A percentile compares a stretch with the other conserved stretches of the same genome.
Conservation (phyloP, 176 grass and related monocot species). For the Ananas comosus region DNA sequence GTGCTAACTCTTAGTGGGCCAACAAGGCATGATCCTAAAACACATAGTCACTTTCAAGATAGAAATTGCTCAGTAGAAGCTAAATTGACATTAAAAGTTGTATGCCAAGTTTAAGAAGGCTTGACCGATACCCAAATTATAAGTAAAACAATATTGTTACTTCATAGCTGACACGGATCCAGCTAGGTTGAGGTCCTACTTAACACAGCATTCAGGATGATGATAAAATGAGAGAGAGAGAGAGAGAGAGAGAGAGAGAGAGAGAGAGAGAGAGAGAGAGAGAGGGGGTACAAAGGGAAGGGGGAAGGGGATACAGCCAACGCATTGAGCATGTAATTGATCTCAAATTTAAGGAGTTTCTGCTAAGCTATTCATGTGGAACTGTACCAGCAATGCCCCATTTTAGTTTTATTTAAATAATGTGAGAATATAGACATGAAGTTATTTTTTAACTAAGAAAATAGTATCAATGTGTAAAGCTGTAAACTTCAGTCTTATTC, state of each 20-base stretch:
- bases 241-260: background rate
- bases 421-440: too few species aligned
- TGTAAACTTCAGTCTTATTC: background rate
- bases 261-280: too few species aligned
- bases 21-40: background rate
- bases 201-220: conserved; percentile 4
- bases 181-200: too few species aligned
- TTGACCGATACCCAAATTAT: too few species aligned
- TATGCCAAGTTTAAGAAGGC: too few species aligned
- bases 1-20: conserved; percentile 7
- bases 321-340: too few species aligned
- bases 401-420: too few species aligned
- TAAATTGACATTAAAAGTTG: too few species aligned
- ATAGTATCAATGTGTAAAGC: background rate
- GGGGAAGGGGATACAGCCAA: background rate
- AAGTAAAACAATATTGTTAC: background rate
- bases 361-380: too few species aligned
- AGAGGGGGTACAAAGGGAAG: background rate
- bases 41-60: background rate
- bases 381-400: too few species aligned
- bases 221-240: background rate
- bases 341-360: too few species aligned
- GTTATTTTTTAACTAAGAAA: background rate
- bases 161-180: background rate
- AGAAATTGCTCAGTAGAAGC: background rate